phyloP scores from a whole-genome alignment of 176 grass and related monocot genomes.

The Oryza australiensis region DNA sequence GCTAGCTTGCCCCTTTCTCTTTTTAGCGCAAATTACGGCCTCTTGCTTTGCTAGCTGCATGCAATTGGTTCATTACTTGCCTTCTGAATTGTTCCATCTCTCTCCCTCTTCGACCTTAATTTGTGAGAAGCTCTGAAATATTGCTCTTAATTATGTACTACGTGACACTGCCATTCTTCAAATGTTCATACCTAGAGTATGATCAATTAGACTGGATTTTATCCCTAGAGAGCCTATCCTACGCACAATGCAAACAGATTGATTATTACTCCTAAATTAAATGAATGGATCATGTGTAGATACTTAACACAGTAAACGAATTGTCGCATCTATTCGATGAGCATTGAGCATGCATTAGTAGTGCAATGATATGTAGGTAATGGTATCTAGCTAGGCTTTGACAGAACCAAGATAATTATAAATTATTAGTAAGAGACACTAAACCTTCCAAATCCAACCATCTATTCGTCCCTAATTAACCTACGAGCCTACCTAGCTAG shows the following conservation, averaged over 20 bases:
- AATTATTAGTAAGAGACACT: not conserved
- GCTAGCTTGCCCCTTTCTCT: conserved; percentile 33
- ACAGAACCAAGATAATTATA: not conserved
- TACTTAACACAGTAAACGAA: not conserved
- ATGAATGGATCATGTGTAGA: not conserved
- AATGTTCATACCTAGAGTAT: not conserved
- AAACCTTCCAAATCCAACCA: conserved; percentile 21
- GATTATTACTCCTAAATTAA: not conserved
- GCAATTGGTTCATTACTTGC: not conserved
- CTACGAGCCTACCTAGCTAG: not conserved
- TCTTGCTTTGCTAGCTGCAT: conserved; percentile 1
- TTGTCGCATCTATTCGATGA: not conserved
- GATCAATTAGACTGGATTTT: not conserved
- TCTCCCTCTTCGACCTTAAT: not conserved
- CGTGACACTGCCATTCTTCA: not conserved
- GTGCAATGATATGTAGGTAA: conserved; percentile 6
- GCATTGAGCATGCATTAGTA: not conserved
- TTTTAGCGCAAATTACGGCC: conserved; percentile 55
- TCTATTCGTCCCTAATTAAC: conserved; percentile 10
- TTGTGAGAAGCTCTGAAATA: not conserved
- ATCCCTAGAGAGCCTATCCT: not conserved
- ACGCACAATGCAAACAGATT: not conserved
- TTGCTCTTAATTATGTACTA: not conserved
- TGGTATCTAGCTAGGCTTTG: not conserved
- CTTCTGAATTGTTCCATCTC: conserved; percentile 19